phyloP scores from a whole-genome alignment of 1,284 basidiomycete genomes.

The Schizophyllum amplum region DNA sequence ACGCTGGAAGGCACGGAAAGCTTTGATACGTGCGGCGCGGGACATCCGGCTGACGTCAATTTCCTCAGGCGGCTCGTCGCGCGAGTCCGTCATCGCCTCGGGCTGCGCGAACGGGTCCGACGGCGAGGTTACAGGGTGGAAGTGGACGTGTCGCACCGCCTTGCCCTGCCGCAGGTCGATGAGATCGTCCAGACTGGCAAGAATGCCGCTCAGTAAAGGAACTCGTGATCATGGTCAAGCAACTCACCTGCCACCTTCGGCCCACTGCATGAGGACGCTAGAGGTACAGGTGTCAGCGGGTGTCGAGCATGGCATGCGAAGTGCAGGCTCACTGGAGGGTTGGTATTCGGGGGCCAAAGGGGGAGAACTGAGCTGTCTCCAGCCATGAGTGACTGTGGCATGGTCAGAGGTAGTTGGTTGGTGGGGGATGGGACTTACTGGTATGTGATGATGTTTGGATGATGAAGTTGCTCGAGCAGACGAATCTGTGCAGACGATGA shows the following conservation, averaged over 20 bases:
- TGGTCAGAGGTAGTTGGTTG: not conserved
- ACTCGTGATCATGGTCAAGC: too few relatives aligned
- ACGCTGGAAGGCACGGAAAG: constrained; percentile 62
- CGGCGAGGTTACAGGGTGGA: constrained; percentile 31
- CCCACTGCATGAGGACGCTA: constrained; percentile 91
- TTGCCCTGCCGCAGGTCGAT: constrained; percentile 69
- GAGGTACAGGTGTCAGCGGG: not conserved
- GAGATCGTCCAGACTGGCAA: constrained; percentile 83
- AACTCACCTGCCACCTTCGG: constrained; percentile 80
- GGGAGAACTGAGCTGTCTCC: constrained; percentile 76
- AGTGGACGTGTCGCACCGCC: constrained; percentile 35
- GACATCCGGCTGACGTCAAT: constrained; percentile 33
- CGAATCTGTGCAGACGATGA: constrained; percentile 43
- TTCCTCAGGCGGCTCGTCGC: constrained; percentile 11
- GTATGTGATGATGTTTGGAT: constrained; percentile 91
- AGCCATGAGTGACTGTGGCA: constrained; percentile 76
- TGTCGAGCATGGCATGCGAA: not conserved
- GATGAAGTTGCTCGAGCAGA: constrained; percentile 77
- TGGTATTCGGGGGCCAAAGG: constrained; percentile 77
- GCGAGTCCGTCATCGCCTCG: constrained; percentile 6
- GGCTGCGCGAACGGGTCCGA: constrained; percentile 19
- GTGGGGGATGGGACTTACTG: constrained; percentile 37
- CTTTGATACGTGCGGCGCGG: constrained; percentile 63
- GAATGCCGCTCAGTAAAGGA: too few relatives aligned
- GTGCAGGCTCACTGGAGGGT: constrained; percentile 58